Percentiles rank a stretch among this genome's conserved stretches.
Conservation (phyloP, 2,329 filamentous ascomycete genomes). For the Penicillium aurantiogriseum region DNA sequence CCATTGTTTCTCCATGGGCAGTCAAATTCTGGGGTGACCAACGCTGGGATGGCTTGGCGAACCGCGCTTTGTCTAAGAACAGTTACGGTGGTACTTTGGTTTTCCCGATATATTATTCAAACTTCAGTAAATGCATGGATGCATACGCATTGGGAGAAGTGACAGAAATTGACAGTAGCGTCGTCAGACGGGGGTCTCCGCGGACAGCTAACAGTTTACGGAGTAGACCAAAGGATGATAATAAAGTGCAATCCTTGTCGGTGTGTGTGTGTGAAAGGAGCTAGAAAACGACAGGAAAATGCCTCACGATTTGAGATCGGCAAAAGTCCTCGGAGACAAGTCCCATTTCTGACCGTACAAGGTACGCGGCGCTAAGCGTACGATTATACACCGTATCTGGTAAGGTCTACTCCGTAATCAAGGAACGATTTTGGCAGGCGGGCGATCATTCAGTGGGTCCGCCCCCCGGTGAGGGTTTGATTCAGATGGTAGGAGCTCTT, state of each 20-base stretch:
- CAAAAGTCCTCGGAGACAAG: constrained; percentile 21
- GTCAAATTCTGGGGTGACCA: constrained; percentile 19
- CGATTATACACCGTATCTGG: neutral
- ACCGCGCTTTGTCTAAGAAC: constrained; percentile 10
- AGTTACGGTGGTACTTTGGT: neutral
- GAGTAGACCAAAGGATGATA: neutral
- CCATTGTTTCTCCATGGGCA: constrained; percentile 16
- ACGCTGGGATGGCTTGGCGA: constrained; percentile 24
- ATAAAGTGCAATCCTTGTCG: constrained; percentile 10
- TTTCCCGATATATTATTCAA: too few species aligned
- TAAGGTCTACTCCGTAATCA: constrained; percentile 10
- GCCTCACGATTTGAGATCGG: constrained; percentile 36
- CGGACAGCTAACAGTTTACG: neutral
- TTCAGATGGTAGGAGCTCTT: constrained; percentile 19
- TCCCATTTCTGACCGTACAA: constrained; percentile 1
- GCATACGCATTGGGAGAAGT: neutral
- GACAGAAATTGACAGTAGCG: neutral
- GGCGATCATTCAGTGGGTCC: constrained; percentile 34
- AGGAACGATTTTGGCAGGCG: constrained; percentile 27
- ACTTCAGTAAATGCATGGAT: neutral
- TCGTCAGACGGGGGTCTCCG: neutral
- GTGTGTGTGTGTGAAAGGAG: neutral
- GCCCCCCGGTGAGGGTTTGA: constrained; percentile 28
- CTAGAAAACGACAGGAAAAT: constrained; percentile 27
- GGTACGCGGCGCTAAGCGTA: neutral